Evolutionary conservation across 2,329 filamentous ascomycete genomes (phyloP), one percentile per base, ranked within the genome.

Genomic region (Xylaria sp.): DNA sequence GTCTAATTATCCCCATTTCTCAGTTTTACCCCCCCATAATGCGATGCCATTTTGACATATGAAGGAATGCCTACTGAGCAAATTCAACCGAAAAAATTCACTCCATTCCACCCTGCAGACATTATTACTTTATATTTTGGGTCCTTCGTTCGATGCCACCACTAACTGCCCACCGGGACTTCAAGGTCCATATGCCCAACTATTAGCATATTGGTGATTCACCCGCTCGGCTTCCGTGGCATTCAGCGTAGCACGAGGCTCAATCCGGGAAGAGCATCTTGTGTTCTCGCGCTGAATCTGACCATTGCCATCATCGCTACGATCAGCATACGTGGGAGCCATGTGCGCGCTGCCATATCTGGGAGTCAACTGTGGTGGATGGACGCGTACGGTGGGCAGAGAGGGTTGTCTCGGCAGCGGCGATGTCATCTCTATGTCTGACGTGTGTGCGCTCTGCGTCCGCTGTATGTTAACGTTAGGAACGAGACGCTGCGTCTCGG

Each of bases 141-240:
- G n/a, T n/a, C n/a, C 28, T 46, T 6, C 28, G 18, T 18, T 12
- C 3, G 6, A 55, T 31, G n/a, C n/a, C 3, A 54, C 15, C 15
- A 9, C 33, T 28, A 33, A 9, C 15, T 2, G 25, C n/a, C 18
- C 13, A 8, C 18, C 7, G 10, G 10, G 5, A 1, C 18, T 10
- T 65, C 33, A 70, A 3, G 62, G 68, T 6, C 68, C 68, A 13
- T 56, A 55, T 9, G 75, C 68, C 74, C 76, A 78, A 43, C 76
- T 78, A n/a, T 75, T 77, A 7, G 67, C 74, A 55, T 77, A 77
- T 15, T 64, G 70, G 25, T 73, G 69, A 18, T 75, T 68, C 28
- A 66, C 31, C 12, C 72, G 68, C 62, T 77, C 76, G 8, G 72
- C 56, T 31, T 71, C 64, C 0, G 77, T 77, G 18, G 73, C 70